Base-by-base conservation (phyloP, 345 rosid species). In the Eucalyptus microcorys region DNA sequence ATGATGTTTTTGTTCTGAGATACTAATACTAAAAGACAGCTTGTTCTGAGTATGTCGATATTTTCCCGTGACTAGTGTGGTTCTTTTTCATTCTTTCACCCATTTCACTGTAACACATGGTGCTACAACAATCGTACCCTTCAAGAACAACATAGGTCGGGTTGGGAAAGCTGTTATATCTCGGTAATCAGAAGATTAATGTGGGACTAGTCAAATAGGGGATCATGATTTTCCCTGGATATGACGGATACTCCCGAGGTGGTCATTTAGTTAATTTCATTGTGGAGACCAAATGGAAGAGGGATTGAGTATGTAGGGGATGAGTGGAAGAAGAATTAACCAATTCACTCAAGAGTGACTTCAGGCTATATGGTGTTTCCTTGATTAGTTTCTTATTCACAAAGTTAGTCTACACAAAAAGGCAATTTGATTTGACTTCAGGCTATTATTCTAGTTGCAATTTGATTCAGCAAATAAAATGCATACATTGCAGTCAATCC, bases 51-150 rank as follows among this genome's bases (percentile, higher is more conserved):
- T 26, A 24, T 57, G 3, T 57, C 0, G 15, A 57, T 24, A 57
- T 1, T 57, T 57, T 24, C 21, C n/a, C 0, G 4, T 24, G 64
- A 26, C 13, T 57, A 0, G 14, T 57, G 26, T 0, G 64, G n/a
- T 57, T 57, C 64, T 16, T 57, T 24, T 57, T 26, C n/a, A 10
- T 57, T 57, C 64, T 26, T 57, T 26, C 1, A 24, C 68, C 37
- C 37, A 4, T 14, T 64, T 64, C 40, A n/a, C 21, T 3, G 10
- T n/a, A n/a, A 64, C 76, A 64, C 40, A 64, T 66, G 79, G 21
- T n/a, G 79, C 79, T 66, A n/a, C 76, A 64, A 64, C 5, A 34
- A 64, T 30, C 8, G 10, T 14, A 64, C 76, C 76, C 37, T 64
- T 64, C 15, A 61, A 61, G 34, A 61, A 61, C 68, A 61, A 61